Conservation (phyloP, 768 basidiomycete species). For the Lanmaoa rubissima region DNA sequence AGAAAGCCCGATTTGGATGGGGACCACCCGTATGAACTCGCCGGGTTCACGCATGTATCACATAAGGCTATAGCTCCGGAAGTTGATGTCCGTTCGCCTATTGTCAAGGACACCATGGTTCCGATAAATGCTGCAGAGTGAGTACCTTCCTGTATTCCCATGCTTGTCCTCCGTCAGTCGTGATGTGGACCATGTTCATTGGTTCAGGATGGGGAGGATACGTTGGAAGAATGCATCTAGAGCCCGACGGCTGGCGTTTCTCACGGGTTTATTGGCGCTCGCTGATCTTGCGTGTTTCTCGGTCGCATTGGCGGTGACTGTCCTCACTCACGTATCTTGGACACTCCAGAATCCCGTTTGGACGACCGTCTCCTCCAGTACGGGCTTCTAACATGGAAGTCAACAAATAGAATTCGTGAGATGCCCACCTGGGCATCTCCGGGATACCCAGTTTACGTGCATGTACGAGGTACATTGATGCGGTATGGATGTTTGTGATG, state of each 20-base stretch:
- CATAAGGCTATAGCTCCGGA: constrained; percentile 12
- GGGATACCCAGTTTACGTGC: not conserved
- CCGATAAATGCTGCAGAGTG: constrained; percentile 22
- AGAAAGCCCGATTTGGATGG: not conserved
- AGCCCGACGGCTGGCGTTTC: constrained; percentile 3
- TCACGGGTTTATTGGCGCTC: constrained; percentile 6
- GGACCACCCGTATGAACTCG: constrained; percentile 1
- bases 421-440: not conserved
- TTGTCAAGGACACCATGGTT: constrained; percentile 22
- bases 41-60: constrained; percentile 15
- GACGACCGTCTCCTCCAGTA: constrained; percentile 25
- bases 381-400: constrained; percentile 4
- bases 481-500: not conserved
- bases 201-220: constrained; percentile 13
- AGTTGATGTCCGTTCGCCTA: constrained; percentile 30
- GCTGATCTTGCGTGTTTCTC: constrained; percentile 17
- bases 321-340: constrained; percentile 20
- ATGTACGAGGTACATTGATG: not conserved
- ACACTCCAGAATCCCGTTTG: constrained; percentile 23
- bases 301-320: constrained; percentile 13
- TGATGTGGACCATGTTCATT: constrained; percentile 8
- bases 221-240: constrained; percentile 11
- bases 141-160: constrained; percentile 8
- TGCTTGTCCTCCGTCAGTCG: not conserved
- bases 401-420: constrained; percentile 3